These are phyloP conservation scores for Gautieria morchelliformis DNA, from an alignment of 768 basidiomycete genomes.

Conservation along the genomic window DNA sequence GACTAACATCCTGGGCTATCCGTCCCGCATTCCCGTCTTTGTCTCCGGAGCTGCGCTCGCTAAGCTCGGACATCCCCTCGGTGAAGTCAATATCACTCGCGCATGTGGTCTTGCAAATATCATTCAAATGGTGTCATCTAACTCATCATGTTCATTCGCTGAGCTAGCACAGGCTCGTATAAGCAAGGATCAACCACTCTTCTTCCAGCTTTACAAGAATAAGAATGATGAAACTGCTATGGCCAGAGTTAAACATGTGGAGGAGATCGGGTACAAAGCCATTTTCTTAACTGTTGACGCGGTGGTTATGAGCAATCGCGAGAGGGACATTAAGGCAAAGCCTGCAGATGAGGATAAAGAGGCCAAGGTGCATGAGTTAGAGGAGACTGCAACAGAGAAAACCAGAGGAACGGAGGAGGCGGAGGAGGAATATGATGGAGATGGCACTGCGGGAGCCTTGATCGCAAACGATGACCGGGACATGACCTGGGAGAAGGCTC, in stretches of 20 bases:
- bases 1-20: conserved; percentile 63
- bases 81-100: conserved; percentile 74
- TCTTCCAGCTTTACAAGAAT: conserved; percentile 86
- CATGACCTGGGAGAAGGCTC: conserved; percentile 69
- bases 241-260: conserved; percentile 60
- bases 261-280: conserved; percentile 69
- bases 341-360: conserved; percentile 46
- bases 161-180: conserved; percentile 52
- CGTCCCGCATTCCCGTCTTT: conserved; percentile 69
- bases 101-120: conserved; percentile 58
- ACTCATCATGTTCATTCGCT: conserved; percentile 58
- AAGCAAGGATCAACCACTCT: conserved; percentile 48
- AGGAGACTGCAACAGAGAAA: conserved; percentile 16
- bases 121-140: conserved; percentile 80
- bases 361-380: conserved; percentile 15
- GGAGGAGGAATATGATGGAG: conserved; percentile 31
- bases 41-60: conserved; percentile 78
- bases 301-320: conserved; percentile 72
- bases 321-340: conserved; percentile 55
- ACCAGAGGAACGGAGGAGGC: conserved; percentile 24
- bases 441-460: conserved; percentile 55
- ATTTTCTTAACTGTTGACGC: conserved; percentile 92
- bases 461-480: conserved; percentile 58
- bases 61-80: conserved; percentile 82
- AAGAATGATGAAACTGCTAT: conserved; percentile 55